These are phyloP conservation scores for Quercus ilex DNA, from an alignment of 306 rosid genomes.

Conservation along the genomic window DNA sequence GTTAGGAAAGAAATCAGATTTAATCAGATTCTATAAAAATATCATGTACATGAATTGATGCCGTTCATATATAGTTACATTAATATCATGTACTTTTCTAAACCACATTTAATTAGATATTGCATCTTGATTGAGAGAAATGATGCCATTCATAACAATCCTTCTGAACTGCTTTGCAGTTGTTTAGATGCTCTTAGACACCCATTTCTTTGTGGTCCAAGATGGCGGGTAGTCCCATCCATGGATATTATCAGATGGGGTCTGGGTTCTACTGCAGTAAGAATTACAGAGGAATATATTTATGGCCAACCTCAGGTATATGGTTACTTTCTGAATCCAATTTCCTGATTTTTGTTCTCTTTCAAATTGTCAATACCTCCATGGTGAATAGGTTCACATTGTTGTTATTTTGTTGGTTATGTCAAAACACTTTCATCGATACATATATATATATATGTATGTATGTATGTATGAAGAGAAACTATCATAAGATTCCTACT, in stretches of 20 bases:
- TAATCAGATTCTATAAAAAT: no score
- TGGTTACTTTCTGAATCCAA: conserved; percentile 5
- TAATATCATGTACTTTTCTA: conserved; percentile 2
- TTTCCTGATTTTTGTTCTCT: neutral
- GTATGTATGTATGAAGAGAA: neutral
- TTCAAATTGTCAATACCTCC: neutral
- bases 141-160: neutral
- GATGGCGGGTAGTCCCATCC: conserved; percentile 93
- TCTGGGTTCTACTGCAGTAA: conserved; percentile 84
- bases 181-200: conserved; percentile 97
- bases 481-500: neutral
- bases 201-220: conserved; percentile 96
- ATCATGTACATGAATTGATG: no score
- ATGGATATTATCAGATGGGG: conserved; percentile 94
- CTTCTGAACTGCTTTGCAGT: conserved; percentile 42
- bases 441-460: neutral
- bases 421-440: neutral
- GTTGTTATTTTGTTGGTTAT: neutral
- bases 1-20: no score
- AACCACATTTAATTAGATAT: conserved; percentile 11
- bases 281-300: conserved; percentile 90
- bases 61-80: neutral
- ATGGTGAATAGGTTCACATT: neutral
- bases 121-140: conserved; percentile 6
- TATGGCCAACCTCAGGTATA: conserved; percentile 90